Evolutionary conservation across 1,284 basidiomycete genomes (phyloP).

Genomic region (Cryptococcus floricola): DNA sequence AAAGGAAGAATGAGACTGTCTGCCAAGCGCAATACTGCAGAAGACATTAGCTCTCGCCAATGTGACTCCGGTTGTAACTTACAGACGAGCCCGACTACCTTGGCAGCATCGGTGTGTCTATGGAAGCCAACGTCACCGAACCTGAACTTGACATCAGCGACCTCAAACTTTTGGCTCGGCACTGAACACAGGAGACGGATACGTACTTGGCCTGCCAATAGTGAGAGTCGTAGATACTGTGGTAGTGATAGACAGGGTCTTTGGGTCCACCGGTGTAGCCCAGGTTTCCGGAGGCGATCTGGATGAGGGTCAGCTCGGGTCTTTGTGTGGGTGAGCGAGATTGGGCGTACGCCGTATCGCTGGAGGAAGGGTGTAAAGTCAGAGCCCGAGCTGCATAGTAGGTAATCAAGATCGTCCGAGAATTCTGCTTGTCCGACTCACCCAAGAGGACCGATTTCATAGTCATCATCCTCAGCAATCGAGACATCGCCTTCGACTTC

Average conservation of each 20-base stretch:
- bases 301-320: not conserved
- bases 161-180: not conserved
- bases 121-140: slow-evolving; percentile 74
- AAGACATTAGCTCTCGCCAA: not conserved
- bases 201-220: slow-evolving; percentile 58
- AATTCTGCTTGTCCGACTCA: slow-evolving; percentile 6
- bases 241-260: slow-evolving; percentile 72
- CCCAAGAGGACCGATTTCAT: slow-evolving; percentile 22
- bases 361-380: slow-evolving; percentile 73
- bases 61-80: slow-evolving; percentile 2
- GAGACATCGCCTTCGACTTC: slow-evolving; percentile 12
- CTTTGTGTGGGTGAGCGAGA: not conserved
- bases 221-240: slow-evolving; percentile 68
- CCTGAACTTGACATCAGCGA: slow-evolving; percentile 18
- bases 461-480: slow-evolving; percentile 6
- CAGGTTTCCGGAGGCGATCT: slow-evolving; percentile 47
- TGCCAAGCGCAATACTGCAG: slow-evolving; percentile 57
- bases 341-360: slow-evolving; percentile 50
- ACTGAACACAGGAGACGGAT: not conserved
- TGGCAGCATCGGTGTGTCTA: slow-evolving; percentile 65
- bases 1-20: slow-evolving; percentile 62
- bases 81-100: slow-evolving; percentile 60
- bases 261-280: slow-evolving; percentile 52
- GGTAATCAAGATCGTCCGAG: not conserved
- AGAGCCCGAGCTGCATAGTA: slow-evolving; percentile 51